Conservation (phyloP, 768 basidiomycete species). For the Podaxis rugospora region DNA sequence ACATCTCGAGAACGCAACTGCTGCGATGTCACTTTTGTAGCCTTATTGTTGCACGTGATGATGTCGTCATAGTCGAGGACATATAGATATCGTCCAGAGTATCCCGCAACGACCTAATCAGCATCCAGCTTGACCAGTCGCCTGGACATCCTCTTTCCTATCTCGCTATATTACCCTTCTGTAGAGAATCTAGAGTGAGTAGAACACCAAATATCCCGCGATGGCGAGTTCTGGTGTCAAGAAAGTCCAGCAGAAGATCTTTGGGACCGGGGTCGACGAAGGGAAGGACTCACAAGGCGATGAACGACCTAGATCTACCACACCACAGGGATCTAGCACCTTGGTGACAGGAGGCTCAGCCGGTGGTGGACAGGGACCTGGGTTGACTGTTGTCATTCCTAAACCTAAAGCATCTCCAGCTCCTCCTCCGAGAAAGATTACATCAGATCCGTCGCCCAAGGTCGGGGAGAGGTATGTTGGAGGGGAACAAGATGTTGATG, state of each 20-base stretch:
- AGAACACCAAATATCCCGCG: not conserved
- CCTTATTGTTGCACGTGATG: not conserved
- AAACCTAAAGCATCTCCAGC: constrained; percentile 36
- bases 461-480: not conserved
- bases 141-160: not conserved
- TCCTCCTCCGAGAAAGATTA: constrained; percentile 43
- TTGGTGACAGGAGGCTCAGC: constrained; percentile 5
- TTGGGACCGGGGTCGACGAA: constrained; percentile 36
- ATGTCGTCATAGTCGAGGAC: not conserved
- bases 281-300: constrained; percentile 13
- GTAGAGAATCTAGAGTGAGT: not conserved
- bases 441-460: constrained; percentile 30
- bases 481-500: constrained; percentile 10
- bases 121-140: not conserved
- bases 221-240: constrained; percentile 45
- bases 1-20: not conserved
- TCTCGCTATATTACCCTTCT: no score
- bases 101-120: not conserved
- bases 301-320: not conserved
- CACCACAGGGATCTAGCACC: constrained; percentile 8
- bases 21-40: not conserved
- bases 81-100: not conserved
- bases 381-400: constrained; percentile 67
- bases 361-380: constrained; percentile 23
- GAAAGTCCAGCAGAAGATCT: constrained; percentile 72